Base-by-base conservation (phyloP, 1,284 basidiomycete species). In the Vanrija sp. region DNA sequence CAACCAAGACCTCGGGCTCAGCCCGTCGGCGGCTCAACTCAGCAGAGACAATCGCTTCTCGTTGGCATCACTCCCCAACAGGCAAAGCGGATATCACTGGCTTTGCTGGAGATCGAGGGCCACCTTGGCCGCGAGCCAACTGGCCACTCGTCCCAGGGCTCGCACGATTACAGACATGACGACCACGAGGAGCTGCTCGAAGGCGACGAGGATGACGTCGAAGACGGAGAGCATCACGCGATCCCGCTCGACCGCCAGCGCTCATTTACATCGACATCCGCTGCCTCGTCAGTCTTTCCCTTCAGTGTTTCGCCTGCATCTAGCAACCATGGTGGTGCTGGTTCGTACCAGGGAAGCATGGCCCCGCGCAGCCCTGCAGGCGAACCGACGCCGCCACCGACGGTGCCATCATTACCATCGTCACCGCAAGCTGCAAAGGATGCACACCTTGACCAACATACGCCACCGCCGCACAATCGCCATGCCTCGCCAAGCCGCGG, bases 71-170 rank as follows among this genome's bases (percentile, higher is more conserved):
- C 64, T 29, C 64, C 69, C 0, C 65, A 67, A 7, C 72, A 74
- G 55, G 60, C 67, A 15, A 72, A 72, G 53, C 62, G 73, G 10
- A 72, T 75, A 14, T 75, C 73, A 0, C 46, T 64, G 43, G 73
- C 73, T 5, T 55, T 75, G 19, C 48, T 67, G 10, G 72, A 74
- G 51, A 71, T 74, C 47, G 71, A 69, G 34, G 60, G 58, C 15
- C 55, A 65, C 40, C 57, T 72, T 16, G 58, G 51, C 25, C 50
- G 25, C 7, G 44, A 42, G 10, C 28, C 28, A 12, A 26, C n/a
- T 7, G 44, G n/a, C 10, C n/a, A 46, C 18, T 25, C 34, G 34
- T 34, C 34, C 12, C 34, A 34, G 34, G 12, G 34, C 34, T 34
- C 34, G 10, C 34, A 34, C 34, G 34, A 34, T 34, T 34, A 14